phyloP scores from a whole-genome alignment of 805 yeast species.

The Candida taoyuanica region DNA sequence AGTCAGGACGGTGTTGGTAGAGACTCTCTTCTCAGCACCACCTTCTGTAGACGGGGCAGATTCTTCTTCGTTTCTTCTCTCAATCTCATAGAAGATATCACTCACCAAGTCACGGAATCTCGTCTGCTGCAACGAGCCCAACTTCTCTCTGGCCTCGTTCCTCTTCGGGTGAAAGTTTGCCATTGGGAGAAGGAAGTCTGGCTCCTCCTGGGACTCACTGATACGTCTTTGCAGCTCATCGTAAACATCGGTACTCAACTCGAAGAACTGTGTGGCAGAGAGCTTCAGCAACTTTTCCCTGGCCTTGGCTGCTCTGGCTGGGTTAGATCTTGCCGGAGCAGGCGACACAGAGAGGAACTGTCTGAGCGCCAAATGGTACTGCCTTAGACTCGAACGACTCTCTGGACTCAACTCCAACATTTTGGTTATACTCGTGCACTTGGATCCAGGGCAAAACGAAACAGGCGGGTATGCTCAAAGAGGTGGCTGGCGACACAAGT shows the following conservation, averaged over 20 bases:
- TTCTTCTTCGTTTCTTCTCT: conserved; percentile 47
- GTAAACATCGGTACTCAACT: conserved; percentile 88
- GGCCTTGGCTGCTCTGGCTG: conserved; percentile 68
- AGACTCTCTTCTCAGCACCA: conserved; percentile 2
- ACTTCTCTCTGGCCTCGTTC: conserved; percentile 90
- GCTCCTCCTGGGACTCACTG: conserved; percentile 51
- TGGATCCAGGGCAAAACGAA: not conserved
- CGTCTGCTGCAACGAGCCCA: conserved; percentile 74
- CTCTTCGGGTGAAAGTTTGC: conserved; percentile 84
- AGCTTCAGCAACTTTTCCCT: conserved; percentile 79
- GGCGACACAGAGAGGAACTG: conserved; percentile 25
- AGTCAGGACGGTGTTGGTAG: conserved; percentile 5
- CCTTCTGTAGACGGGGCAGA: not conserved
- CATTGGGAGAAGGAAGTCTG: conserved; percentile 64
- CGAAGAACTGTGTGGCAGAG: conserved; percentile 78
- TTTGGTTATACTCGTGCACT: not conserved
- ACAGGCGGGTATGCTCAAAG: no score
- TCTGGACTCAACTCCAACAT: conserved; percentile 20
- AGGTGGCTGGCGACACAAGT: no score
- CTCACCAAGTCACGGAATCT: conserved; percentile 87
- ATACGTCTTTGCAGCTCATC: conserved; percentile 86
- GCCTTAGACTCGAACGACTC: conserved; percentile 15
- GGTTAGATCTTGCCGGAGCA: conserved; percentile 24
- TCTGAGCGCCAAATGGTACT: conserved; percentile 21
- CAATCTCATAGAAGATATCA: conserved; percentile 84